These are phyloP conservation scores for Phytophthora cryptogea DNA, from an alignment of 352 stramenopile genomes.

Conservation along the genomic window DNA sequence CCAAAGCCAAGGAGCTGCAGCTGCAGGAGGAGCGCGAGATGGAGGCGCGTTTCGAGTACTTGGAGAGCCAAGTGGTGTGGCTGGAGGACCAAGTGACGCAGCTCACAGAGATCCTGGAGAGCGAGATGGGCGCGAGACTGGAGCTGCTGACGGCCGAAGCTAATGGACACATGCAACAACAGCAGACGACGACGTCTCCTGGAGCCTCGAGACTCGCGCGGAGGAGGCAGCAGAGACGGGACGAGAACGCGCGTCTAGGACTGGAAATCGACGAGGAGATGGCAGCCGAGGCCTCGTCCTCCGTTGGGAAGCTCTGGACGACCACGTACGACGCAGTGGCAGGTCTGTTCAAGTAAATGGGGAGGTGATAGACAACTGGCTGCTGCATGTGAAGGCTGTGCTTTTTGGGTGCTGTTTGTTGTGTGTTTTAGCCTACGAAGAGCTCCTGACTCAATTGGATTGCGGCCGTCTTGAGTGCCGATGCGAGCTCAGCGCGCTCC, in stretches of 20 bases:
- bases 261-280: conserved; percentile 38
- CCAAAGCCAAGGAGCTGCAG: conserved; percentile 53
- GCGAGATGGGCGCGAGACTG: conserved; percentile 26
- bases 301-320: conserved; percentile 22
- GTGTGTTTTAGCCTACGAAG: conserved; percentile 17
- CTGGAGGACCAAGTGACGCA: conserved; percentile 46
- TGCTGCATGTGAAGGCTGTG: neutral
- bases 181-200: conserved; percentile 7
- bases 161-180: conserved; percentile 6
- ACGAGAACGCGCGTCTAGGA: conserved; percentile 32
- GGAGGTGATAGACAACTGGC: neutral
- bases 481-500: conserved; percentile 13
- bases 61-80: conserved; percentile 54
- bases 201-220: conserved; percentile 18
- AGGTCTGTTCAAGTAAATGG: conserved; percentile 44
- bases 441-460: conserved; percentile 33
- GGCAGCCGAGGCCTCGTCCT: conserved; percentile 26
- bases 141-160: conserved; percentile 17
- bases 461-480: conserved; percentile 22
- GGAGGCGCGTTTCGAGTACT: conserved; percentile 53
- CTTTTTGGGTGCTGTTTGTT: conserved; percentile 4
- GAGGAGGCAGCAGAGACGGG: conserved; percentile 16
- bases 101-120: conserved; percentile 44
- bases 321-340: conserved; percentile 37
- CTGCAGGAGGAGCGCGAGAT: conserved; percentile 47